Base-by-base conservation (phyloP, 2,329 filamentous ascomycete genomes). In the Zasmidium cellare region DNA sequence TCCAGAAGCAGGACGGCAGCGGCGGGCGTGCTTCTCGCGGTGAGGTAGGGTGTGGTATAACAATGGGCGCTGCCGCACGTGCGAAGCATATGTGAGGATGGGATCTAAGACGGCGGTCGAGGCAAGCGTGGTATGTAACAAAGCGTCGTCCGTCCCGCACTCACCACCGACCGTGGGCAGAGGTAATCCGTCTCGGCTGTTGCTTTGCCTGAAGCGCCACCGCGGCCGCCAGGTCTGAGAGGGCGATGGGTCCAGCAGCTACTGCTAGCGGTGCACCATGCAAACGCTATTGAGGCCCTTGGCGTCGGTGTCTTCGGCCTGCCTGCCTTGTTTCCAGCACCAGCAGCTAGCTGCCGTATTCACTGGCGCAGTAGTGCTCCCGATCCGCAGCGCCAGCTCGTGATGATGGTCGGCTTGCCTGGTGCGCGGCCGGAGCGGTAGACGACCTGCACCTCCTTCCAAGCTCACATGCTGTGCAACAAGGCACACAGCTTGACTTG, bases 21-120 rank as follows among this genome's bases (percentile, higher is more conserved):
- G 35, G 12, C 3, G 35, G 46, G 51, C 35, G 50, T 35, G 9
- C 49, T 38, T 28, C 41, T 23, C 11, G 47, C 45, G 20, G 24
- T 47, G 46, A 22, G 23, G 51, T 49, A 31, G 19, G 51, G 38
- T 18, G 46, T 28, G 28, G 49, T 46, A n/a, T 41, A 58, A n/a
- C n/a, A n/a, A 20, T 19, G 24, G 19, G 25, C 44, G 9, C 9
- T 23, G 45, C 28, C 46, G 59, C 59, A 62, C 59, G 59, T 59
- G 60, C 56, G 44, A 51, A 44, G 50, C 50, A 52, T 50, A n/a
- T n/a, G n/a, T n/a, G 45, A 20, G 18, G 18, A 49, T 16, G 35
- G 24, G 44, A n/a, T 20, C 28, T 35, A 19, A 23, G 24, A 35
- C 44, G 22, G 52, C 24, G 11, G 44, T 38, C 3, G 25, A 19